Conservation (phyloP, 2,329 filamentous ascomycete species). For the Teratosphaeriaceae sp. region DNA sequence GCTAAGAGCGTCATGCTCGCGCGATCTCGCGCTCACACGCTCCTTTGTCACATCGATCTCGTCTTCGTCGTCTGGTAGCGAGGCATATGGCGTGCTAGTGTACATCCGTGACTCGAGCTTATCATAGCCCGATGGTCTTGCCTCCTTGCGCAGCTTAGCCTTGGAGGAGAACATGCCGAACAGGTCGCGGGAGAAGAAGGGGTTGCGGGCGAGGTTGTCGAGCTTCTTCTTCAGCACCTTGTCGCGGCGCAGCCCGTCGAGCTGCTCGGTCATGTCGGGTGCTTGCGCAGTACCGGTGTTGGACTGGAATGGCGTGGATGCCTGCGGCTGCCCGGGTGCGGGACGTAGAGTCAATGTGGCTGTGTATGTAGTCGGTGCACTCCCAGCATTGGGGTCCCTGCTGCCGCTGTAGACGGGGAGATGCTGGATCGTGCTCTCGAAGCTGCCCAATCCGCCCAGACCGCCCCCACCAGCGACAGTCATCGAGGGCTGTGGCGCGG, state of each 20-base stretch:
- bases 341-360: constrained; percentile 7
- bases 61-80: no score
- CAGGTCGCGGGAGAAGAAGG: constrained; percentile 4
- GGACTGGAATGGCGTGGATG: not conserved
- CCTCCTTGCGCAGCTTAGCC: no score
- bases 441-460: not conserved
- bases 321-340: not conserved
- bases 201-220: constrained; percentile 3
- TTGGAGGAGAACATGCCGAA: no score
- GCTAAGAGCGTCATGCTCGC: not conserved
- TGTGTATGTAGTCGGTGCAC: constrained; percentile 1
- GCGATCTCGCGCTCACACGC: not conserved
- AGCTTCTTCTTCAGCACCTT: constrained; percentile 6
- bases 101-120: not conserved
- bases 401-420: constrained; percentile 3
- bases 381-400: not conserved
- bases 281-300: not conserved
- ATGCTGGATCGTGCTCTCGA: constrained; percentile 5
- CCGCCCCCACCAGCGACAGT: not conserved
- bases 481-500: no score
- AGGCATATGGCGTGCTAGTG: not conserved
- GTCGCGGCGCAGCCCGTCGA: not conserved
- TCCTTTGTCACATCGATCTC: not conserved
- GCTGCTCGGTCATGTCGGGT: constrained; percentile 2
- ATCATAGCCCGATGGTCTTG: not conserved